These are phyloP conservation scores for bread wheat (Triticum aestivum) DNA, from an alignment of 176 grass and related monocot genomes.

Conservation along the genomic window IWGSC_CS_RefSeq_v2.1 NC_057800.1:484286445-484286944, in stretches of 20 bases:
- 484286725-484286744: background rate
- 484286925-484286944: constrained; percentile 16
- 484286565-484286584: background rate
- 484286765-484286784: background rate
- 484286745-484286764: constrained; percentile 2
- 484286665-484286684: constrained; percentile 34
- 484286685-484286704: background rate
- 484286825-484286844: background rate
- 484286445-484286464: constrained; percentile 24
- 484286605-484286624: background rate
- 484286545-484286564: background rate
- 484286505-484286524: constrained; percentile 1
- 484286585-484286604: background rate
- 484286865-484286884: background rate
- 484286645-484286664: background rate
- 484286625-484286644: no score
- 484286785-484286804: constrained; percentile 38
- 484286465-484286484: background rate
- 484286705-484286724: background rate
- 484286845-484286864: background rate
- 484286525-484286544: constrained; percentile 2
- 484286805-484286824: background rate
- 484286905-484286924: background rate
- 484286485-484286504: constrained; percentile 4
- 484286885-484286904: background rate